These are phyloP conservation scores for Arthrobotrys entomopaga DNA, from an alignment of 2,329 filamentous ascomycete genomes.

Conservation along the genomic window DNA sequence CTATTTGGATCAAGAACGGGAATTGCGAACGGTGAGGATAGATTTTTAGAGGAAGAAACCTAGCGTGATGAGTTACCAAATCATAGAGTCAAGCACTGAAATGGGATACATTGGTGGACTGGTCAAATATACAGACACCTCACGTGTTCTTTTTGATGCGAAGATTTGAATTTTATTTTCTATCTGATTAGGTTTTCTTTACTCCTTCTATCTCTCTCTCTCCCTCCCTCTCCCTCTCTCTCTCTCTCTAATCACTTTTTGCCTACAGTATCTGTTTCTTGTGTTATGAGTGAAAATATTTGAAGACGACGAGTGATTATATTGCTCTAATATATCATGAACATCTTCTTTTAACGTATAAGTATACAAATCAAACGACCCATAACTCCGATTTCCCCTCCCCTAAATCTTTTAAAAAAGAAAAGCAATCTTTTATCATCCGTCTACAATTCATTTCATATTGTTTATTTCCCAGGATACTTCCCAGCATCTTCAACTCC, in stretches of 20 bases:
- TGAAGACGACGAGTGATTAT: neutral
- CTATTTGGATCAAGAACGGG: slow-evolving; percentile 63
- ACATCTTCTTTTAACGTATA: too few relatives aligned
- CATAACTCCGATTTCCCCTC: neutral
- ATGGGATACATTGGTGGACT: slow-evolving; percentile 44
- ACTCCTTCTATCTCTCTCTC: neutral
- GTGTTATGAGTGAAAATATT: neutral
- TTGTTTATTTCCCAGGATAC: slow-evolving; percentile 38
- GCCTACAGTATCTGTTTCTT: neutral
- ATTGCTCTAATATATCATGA: too few relatives aligned
- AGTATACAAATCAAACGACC: too few relatives aligned
- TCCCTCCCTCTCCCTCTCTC: neutral
- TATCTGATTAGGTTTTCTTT: slow-evolving; percentile 45
- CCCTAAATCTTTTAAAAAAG: too few relatives aligned
- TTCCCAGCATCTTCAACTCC: slow-evolving; percentile 44
- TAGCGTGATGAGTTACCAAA: slow-evolving; percentile 83
- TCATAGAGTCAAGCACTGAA: slow-evolving; percentile 99
- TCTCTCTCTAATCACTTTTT: neutral
- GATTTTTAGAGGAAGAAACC: slow-evolving; percentile 12
- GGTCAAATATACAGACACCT: slow-evolving; percentile 55
- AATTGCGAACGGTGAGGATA: neutral
- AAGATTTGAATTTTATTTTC: slow-evolving; percentile 30
- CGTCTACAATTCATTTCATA: neutral
- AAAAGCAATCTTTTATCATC: too few relatives aligned
- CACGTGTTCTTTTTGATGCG: slow-evolving; percentile 50